Evolutionary conservation across 345 rosid genomes (phyloP), one percentile per base, ranked within the genome.

Genomic region (Eucalyptus guilfoylei): DNA sequence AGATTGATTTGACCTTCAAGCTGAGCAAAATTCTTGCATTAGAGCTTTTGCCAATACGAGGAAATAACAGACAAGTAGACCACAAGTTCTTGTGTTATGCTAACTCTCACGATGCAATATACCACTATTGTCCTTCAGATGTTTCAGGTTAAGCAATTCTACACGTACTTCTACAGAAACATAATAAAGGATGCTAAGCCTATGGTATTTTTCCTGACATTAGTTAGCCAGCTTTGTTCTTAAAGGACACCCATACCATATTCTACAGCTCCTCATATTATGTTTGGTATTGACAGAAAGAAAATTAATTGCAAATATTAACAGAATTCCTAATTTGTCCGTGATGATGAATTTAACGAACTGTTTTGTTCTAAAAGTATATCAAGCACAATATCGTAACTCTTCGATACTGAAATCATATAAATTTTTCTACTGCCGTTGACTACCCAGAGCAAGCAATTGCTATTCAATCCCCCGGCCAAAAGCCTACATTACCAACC

Each of bases 1-100:
- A 89, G 89, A 88, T 90, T 93, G 88, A 94, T 69, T 69, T 91
- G 94, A 83, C 91, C 94, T 90, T 98, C 98, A 72, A 91, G 62
- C 98, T 96, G 90, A 49, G 87, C 58, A 49, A 88, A 88, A 90
- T 4, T 86, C 54, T n/a, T 86, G 40, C 17, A 17, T 86, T 49
- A 54, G 87, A 54, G 45, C 60, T 86, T n/a, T 34, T 86, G 60
- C 54, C 87, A 50, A 24, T 32, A 19, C 16, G 11, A 76, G 47
- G 83, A 76, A 76, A 76, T 24, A 76, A 42, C 26, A 76, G 30
- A 37, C 83, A 76, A 76, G 47, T 37, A 42, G 47, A 40, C 83
- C 83, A 37, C 2, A 76, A 76, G 7, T 37, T 76, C 47, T 40
- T 37, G 83, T 21, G 28, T 37, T 76, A 76, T 76, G 83, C 47